Evolutionary conservation across 495 filamentous ascomycete genomes (phyloP).

Genomic region (Xanthoparmelia taractica): DNA sequence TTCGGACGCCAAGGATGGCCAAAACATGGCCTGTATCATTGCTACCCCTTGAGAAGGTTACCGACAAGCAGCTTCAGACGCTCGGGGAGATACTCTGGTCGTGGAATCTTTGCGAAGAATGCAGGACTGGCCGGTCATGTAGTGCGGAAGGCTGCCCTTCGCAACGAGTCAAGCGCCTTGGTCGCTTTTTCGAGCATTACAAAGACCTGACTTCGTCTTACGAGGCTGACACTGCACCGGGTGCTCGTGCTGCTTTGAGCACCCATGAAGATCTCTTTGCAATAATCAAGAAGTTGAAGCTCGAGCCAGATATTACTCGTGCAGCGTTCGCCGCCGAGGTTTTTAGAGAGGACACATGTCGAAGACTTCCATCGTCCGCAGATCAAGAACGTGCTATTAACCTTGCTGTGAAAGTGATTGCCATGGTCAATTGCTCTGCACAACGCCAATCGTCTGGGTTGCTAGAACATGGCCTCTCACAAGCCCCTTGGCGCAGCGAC

Average conservation of each 20-base stretch:
- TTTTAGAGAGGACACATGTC: slow-evolving; percentile 1
- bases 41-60: slow-evolving; percentile 5
- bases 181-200: slow-evolving; percentile 33
- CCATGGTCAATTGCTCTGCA: slow-evolving; percentile 32
- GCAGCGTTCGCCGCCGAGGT: background rate
- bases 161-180: slow-evolving; percentile 21
- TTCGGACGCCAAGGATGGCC: background rate
- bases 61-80: slow-evolving; percentile 2
- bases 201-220: slow-evolving; percentile 26
- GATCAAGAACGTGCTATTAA: slow-evolving; percentile 28
- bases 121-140: slow-evolving; percentile 20
- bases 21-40: slow-evolving; percentile 4
- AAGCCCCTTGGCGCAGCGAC: slow-evolving; percentile 25
- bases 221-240: slow-evolving; percentile 20
- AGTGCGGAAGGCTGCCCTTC: slow-evolving; percentile 20
- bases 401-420: slow-evolving; percentile 31
- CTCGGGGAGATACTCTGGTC: slow-evolving; percentile 26
- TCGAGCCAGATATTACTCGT: slow-evolving; percentile 13
- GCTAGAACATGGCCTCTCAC: slow-evolving; percentile 25
- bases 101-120: slow-evolving; percentile 27
- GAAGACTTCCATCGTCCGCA: slow-evolving; percentile 10
- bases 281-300: slow-evolving; percentile 25
- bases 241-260: slow-evolving; percentile 22
- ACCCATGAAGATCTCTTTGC: slow-evolving; percentile 29
- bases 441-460: slow-evolving; percentile 19